Evolutionary conservation across 2,329 filamentous ascomycete genomes (phyloP).

Genomic region (Neonectria coccinea): DNA sequence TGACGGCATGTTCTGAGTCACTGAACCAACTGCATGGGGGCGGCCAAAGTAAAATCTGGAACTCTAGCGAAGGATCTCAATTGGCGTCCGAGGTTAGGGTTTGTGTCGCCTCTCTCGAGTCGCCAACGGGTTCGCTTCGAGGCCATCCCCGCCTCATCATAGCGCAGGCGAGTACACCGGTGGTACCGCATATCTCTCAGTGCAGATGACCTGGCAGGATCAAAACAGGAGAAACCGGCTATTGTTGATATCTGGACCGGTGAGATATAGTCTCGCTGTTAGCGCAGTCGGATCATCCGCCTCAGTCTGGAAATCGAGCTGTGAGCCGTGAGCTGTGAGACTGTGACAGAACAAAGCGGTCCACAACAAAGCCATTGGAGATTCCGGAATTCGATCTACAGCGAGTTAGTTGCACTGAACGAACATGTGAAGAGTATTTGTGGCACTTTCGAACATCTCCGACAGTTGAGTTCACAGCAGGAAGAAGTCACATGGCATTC

Average conservation of each 20-base stretch:
- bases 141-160: not conserved
- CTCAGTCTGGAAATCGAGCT: not conserved
- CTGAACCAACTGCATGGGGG: not conserved
- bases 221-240: not conserved
- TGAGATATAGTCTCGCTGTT: not conserved
- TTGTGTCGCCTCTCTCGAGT: not conserved
- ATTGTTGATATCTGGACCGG: not conserved
- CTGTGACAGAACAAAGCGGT: not conserved
- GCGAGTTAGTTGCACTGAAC: not conserved
- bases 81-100: not conserved
- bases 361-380: slow-evolving; percentile 8
- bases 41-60: not conserved
- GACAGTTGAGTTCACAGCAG: not conserved
- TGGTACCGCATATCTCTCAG: not conserved
- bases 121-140: not conserved
- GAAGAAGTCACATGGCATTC: slow-evolving; percentile 10
- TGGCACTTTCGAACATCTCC: not conserved
- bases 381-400: not conserved
- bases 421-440: not conserved
- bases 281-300: not conserved
- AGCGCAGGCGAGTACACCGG: not conserved
- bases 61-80: not conserved
- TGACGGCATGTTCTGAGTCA: not conserved
- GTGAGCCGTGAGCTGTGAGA: not conserved
- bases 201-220: not conserved